Base-by-base conservation (phyloP, 371 early-diverging fungal genomes). In the Apophysomyces elegans region DNA sequence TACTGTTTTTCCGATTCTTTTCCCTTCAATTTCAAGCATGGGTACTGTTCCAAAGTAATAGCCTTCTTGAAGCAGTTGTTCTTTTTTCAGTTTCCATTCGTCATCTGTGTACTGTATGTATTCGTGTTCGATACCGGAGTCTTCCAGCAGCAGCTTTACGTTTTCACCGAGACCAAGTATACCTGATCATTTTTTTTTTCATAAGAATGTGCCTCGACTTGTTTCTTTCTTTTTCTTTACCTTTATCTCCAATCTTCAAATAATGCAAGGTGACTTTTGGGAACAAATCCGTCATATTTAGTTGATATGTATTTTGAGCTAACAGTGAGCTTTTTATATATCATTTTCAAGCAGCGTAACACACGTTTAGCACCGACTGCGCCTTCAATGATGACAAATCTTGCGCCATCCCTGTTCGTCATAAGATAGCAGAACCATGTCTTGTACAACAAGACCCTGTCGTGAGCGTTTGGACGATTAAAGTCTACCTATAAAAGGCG, bases 51-150 rank as follows among this genome's bases (percentile, higher is more conserved):
- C 67, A 5, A 41, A 36, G 37, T 32, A 37, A 4, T 59, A 26
- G 0, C 61, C 68, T 45, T 68, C 18, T 2, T 47, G 38, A 1
- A 61, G 5, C 50, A 71, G 37, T 2, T 72, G 39, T 38, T 45
- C 16, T 63, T 74, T 77, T 4, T 59, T 18, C 4, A 32, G 62
- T 18, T 37, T 1, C 66, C 72, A 74, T n/a, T 70, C 62, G 18
- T 65, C 67, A n/a, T 14, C 12, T 7, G 39, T 58, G 9, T 58
- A 21, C 26, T 70, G 61, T 5, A 64, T 54, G 41, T 74, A 77
- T 21, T 71, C 70, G 18, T 72, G 68, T 1, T 66, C 45, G 39
- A 68, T 56, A 9, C 72, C 74, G 18, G 74, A 65, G 37, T 77
- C 77, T 54, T 72, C 61, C 14, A 77, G 65, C 8, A 77, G 37